phyloP scores from a whole-genome alignment of 306 rosid species.

The Lagenaria siceraria region DNA sequence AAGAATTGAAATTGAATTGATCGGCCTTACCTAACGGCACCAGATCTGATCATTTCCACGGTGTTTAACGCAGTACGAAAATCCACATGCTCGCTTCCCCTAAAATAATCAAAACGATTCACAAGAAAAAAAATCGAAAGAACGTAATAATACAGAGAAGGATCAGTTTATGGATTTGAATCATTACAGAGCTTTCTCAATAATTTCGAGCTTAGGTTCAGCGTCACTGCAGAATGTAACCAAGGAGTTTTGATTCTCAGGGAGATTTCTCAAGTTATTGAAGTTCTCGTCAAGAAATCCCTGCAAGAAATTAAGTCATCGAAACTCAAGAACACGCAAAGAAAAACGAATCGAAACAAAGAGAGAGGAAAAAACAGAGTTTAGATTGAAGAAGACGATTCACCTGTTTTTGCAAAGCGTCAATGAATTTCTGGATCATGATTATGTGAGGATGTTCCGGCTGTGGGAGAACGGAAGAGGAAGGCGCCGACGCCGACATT shows the following conservation, averaged over 20 bases:
- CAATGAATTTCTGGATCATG: not conserved
- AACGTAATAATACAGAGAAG: not conserved
- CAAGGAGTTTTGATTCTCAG: not conserved
- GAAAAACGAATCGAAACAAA: not conserved
- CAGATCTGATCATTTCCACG: not conserved
- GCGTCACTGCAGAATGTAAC: not conserved
- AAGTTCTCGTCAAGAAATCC: not conserved
- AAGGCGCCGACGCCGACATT: not conserved
- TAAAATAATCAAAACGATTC: not conserved
- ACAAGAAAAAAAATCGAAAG: not conserved
- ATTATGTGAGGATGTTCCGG: not conserved
- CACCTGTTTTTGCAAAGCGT: not conserved
- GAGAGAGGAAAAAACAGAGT: not conserved
- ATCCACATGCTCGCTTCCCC: not conserved
- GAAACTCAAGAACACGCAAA: not conserved
- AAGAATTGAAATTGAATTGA: not conserved
- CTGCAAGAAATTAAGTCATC: not conserved
- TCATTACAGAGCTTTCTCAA: not conserved
- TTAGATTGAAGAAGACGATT: not conserved
- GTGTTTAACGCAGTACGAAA: not conserved
- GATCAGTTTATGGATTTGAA: not conserved
- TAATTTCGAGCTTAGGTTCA: not conserved
- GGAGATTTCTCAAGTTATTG: not conserved
- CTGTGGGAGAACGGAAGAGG: not conserved
- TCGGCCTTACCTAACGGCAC: not conserved